Evolutionary conservation across 1,284 basidiomycete genomes (phyloP).

Genomic region (Trametes versicolor): DNA sequence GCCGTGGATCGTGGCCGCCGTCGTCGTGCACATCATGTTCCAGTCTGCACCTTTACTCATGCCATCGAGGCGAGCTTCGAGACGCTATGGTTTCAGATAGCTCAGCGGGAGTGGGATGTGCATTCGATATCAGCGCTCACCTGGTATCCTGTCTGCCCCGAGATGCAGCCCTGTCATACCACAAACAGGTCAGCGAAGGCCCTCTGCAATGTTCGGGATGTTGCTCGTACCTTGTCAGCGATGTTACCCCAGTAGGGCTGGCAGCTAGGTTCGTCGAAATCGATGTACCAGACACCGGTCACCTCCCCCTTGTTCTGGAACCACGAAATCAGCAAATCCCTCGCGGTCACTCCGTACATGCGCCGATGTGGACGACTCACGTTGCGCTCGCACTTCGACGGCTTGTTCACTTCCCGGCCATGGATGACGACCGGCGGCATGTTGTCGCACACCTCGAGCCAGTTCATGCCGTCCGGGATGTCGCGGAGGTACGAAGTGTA

Average conservation of each 20-base stretch:
- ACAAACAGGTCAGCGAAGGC: background rate
- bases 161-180: constrained; percentile 25
- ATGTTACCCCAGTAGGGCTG: constrained; percentile 30
- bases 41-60: constrained; percentile 28
- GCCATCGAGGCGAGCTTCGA: constrained; percentile 26
- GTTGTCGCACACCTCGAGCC: constrained; percentile 31
- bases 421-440: constrained; percentile 33
- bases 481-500: constrained; percentile 30
- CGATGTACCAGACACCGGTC: constrained; percentile 35
- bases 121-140: constrained; percentile 7
- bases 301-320: constrained; percentile 23
- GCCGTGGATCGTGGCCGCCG: constrained; percentile 28
- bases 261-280: constrained; percentile 38
- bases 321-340: background rate
- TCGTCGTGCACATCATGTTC: constrained; percentile 33
- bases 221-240: constrained; percentile 24
- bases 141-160: constrained; percentile 6
- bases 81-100: constrained; percentile 13
- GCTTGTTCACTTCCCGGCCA: constrained; percentile 25
- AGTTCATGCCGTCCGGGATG: constrained; percentile 28
- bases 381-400: constrained; percentile 27
- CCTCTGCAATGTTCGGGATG: too few relatives aligned
- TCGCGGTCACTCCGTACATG: too few relatives aligned
- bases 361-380: constrained; percentile 5
- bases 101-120: background rate